phyloP scores from a whole-genome alignment of 495 filamentous ascomycete species.

The Tuber microsphaerosporum region DNA sequence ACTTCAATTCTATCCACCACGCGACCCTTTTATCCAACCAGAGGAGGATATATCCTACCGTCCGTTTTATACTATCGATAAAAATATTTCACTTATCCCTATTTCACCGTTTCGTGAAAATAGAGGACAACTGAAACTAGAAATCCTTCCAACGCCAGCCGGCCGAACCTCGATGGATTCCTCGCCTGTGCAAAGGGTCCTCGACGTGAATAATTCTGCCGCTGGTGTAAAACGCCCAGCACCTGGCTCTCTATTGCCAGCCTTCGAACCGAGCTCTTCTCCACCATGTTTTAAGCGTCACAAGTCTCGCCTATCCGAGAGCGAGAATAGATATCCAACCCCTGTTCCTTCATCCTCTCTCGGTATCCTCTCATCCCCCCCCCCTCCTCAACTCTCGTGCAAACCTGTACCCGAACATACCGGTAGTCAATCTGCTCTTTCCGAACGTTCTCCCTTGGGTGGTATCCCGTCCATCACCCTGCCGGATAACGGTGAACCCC shows the following conservation, averaged over 20 bases:
- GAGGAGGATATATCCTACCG: neutral
- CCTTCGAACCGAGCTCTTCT: conserved; percentile 87
- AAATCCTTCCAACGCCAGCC: neutral
- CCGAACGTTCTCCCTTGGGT: conserved; percentile 77
- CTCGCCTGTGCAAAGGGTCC: conserved; percentile 31
- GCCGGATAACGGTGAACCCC: conserved; percentile 68
- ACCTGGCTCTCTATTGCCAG: conserved; percentile 66
- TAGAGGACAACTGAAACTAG: neutral
- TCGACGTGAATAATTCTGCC: conserved; percentile 40
- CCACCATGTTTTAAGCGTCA: conserved; percentile 75
- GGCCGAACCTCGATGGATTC: conserved; percentile 26
- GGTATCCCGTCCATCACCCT: conserved; percentile 73
- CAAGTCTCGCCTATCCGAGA: conserved; percentile 59
- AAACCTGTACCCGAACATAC: conserved; percentile 52
- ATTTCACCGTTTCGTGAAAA: conserved; percentile 2
- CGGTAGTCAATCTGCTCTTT: conserved; percentile 61
- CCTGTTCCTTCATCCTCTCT: conserved; percentile 90
- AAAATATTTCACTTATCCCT: conserved; percentile 4
- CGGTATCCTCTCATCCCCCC: conserved; percentile 83
- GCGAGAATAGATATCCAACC: conserved; percentile 62
- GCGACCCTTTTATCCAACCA: neutral
- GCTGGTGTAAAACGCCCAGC: conserved; percentile 71
- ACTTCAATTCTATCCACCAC: neutral
- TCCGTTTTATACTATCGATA: conserved; percentile 4
- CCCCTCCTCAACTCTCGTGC: conserved; percentile 58